These are phyloP conservation scores for Bullera alba DNA, from an alignment of 768 basidiomycete species.

Conservation along the genomic window DNA sequence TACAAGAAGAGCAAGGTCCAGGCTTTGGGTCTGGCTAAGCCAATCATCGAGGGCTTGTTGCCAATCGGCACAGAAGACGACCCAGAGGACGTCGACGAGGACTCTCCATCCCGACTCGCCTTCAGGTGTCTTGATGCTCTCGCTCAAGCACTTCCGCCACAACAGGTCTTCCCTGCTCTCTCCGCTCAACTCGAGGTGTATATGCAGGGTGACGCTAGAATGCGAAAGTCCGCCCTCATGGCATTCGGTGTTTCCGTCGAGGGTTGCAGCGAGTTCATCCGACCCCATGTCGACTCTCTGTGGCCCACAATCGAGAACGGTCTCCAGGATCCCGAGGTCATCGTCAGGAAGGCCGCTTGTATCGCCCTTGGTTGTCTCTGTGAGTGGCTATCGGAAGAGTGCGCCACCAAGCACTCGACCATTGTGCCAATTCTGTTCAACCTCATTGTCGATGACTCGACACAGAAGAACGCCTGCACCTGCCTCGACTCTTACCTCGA, in stretches of 20 bases:
- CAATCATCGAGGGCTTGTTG: conserved; percentile 84
- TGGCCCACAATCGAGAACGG: conserved; percentile 93
- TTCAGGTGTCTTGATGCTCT: conserved; percentile 91
- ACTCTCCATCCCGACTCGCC: conserved; percentile 85
- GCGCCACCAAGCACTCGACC: conserved; percentile 65
- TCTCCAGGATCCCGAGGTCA: conserved; percentile 71
- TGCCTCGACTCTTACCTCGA: conserved; percentile 94
- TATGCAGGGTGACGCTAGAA: conserved; percentile 65
- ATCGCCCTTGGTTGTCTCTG: conserved; percentile 91
- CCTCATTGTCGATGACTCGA: conserved; percentile 74
- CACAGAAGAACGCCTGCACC: conserved; percentile 89
- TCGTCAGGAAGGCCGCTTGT: conserved; percentile 91
- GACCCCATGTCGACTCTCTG: conserved; percentile 78
- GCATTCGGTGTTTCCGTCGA: conserved; percentile 93
- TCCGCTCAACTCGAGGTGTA: conserved; percentile 74
- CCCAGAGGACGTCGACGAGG: conserved; percentile 84
- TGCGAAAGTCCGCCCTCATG: conserved; percentile 87
- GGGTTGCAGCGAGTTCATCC: conserved; percentile 96
- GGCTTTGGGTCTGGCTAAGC: conserved; percentile 68
- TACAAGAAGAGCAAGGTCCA: conserved; percentile 98
- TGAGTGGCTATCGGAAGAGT: conserved; percentile 95
- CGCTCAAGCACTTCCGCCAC: conserved; percentile 82
- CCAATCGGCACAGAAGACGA: conserved; percentile 90
- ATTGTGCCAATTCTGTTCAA: conserved; percentile 89
- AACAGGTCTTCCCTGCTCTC: conserved; percentile 91